Percentiles rank a stretch among this genome's conserved stretches.
Conservation (phyloP, 148 eudicot genomes). For the Bassia scoparia region DNA sequence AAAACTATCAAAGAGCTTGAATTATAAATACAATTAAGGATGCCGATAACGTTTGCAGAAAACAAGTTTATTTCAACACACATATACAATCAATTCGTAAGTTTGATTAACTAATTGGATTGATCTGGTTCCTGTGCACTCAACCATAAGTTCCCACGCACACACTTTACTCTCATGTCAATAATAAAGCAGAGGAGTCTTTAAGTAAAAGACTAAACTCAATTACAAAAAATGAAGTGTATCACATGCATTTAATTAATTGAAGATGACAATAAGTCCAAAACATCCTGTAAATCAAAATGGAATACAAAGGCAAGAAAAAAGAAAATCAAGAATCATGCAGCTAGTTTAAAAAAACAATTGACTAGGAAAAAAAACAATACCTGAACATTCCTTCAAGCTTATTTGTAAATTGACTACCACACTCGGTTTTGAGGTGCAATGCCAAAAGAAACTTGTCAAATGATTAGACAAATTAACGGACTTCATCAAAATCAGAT, state of each 20-base stretch:
- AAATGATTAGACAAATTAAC: constrained; percentile 17
- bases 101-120: background rate
- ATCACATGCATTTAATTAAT: background rate
- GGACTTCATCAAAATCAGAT: background rate
- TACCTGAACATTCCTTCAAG: constrained; percentile 99
- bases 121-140: too few species aligned
- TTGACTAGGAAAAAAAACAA: constrained; percentile 16
- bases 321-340: background rate
- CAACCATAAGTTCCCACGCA: background rate
- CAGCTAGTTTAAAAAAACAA: background rate
- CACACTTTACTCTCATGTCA: background rate
- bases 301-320: background rate
- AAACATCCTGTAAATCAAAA: background rate
- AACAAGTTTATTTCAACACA: background rate
- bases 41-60: background rate
- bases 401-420: constrained; percentile 95
- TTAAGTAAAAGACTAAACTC: background rate
- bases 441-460: constrained; percentile 28
- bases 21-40: background rate
- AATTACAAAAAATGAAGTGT: background rate
- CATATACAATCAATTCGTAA: background rate
- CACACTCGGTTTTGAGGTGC: constrained; percentile 96
- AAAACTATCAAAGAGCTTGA: background rate
- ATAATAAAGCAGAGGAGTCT: background rate
- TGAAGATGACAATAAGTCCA: background rate